Base-by-base conservation (phyloP, 208 protist species). In the Phytomonas francai region DNA sequence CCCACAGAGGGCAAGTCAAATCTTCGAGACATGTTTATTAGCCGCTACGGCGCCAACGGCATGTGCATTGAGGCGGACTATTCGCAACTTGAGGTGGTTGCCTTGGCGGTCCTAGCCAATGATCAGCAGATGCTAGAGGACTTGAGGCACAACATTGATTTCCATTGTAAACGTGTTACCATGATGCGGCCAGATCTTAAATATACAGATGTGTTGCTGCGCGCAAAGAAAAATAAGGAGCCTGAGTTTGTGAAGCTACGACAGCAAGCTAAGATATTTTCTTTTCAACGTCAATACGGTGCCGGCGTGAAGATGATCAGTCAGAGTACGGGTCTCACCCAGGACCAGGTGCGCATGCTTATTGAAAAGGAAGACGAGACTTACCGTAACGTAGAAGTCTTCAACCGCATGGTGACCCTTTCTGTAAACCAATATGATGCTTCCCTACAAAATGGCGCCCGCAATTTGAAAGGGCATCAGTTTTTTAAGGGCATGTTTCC, bases 261-360 rank as follows among this genome's bases (percentile, higher is more conserved):
- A 12, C 90, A 95, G 73, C 92, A 96, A 72, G 93, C 93, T 6
- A 97, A 97, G 71, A 94, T 96, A 49, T 97, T 97, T 75, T 96
- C 90, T 39, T 97, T 97, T 67, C 93, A 97, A 74, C 77, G 93
- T 59, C 93, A 97, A 77, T 97, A 97, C 76, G 93, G 93, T 59
- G 93, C 93, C 4, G 93, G 93, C 1, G 91, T 85, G 51, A 90
- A 87, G 70, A 95, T 95, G 90, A 90, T 97, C 67, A 94, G 89
- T 72, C 76, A 92, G 68, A 94, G 88, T 66, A 97, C 93, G 0
- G 91, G 91, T 7, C 78, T 97, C 27, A 92, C 90, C 42, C 85
- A 91, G 63, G 91, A 97, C 42, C 88, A 96, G 78, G 88, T 97
- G 56, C 87, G 87, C 29, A 85, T 84, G 81, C 81, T 97, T 11